A percentile compares a stretch with the other conserved stretches of the same genome.
Evolutionary conservation across 768 basidiomycete species (phyloP).

Genomic region (Serendipita vermifera): DNA sequence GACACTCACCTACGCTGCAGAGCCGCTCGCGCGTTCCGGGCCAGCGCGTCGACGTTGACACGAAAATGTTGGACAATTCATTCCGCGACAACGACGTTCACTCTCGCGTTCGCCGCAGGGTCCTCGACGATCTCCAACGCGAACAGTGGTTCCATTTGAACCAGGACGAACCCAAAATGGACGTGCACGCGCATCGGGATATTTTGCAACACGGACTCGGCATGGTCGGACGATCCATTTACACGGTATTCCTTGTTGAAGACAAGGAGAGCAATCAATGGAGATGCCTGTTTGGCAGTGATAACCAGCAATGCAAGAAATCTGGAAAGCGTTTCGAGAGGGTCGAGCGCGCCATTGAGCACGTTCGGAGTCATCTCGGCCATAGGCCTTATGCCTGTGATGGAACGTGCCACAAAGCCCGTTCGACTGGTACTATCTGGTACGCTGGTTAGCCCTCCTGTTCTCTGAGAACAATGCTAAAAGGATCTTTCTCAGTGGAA

Average conservation of each 20-base stretch:
- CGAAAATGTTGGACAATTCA: not conserved
- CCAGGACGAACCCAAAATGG: not conserved
- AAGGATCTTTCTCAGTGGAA: not conserved
- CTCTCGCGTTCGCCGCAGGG: not conserved
- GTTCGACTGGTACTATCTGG: not conserved
- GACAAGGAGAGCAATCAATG: not conserved
- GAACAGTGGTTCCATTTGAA: not conserved
- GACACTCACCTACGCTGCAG: not conserved
- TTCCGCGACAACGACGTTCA: not conserved
- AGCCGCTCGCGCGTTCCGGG: not conserved
- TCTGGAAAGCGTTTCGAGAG: not conserved
- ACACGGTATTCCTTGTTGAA: not conserved
- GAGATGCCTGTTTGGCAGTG: not conserved
- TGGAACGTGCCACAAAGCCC: not conserved
- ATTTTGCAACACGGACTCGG: not conserved
- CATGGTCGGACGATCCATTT: constrained; percentile 1
- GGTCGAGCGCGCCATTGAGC: constrained; percentile 3
- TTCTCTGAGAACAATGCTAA: not conserved
- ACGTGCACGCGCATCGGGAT: not conserved
- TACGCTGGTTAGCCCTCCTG: not conserved
- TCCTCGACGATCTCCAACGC: not conserved
- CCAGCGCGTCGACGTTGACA: not conserved
- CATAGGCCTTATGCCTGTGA: not conserved
- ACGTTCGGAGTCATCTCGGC: not conserved
- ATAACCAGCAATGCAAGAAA: not conserved